phyloP scores from a whole-genome alignment of 371 early-diverging fungal genomes.

The Mucor sp. region DNA sequence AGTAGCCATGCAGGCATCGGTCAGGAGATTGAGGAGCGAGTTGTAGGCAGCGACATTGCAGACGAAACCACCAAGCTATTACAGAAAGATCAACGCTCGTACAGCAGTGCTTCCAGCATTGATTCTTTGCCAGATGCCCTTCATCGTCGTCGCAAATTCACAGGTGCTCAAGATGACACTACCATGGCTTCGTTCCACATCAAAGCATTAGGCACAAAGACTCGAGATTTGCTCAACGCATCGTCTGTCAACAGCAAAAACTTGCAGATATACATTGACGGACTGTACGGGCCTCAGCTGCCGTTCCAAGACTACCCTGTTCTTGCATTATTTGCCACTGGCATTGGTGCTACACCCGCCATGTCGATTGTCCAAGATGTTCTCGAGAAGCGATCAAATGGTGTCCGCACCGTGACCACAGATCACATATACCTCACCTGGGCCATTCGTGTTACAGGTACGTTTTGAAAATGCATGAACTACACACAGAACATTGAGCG shows the following conservation, averaged over 20 bases:
- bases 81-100: background rate
- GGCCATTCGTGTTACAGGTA: slow-evolving; percentile 40
- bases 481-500: background rate
- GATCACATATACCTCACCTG: slow-evolving; percentile 47
- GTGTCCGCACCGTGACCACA: slow-evolving; percentile 37
- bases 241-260: slow-evolving; percentile 9
- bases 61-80: background rate
- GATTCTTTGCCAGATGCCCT: slow-evolving; percentile 15
- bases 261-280: slow-evolving; percentile 39
- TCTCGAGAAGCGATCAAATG: slow-evolving; percentile 38
- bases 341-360: slow-evolving; percentile 52
- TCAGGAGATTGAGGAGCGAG: slow-evolving; percentile 18
- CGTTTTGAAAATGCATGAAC: background rate
- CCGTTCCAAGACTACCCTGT: slow-evolving; percentile 45
- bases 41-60: background rate
- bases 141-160: slow-evolving; percentile 25
- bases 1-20: background rate
- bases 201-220: slow-evolving; percentile 44
- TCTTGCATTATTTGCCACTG: slow-evolving; percentile 36
- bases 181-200: slow-evolving; percentile 41
- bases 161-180: slow-evolving; percentile 1
- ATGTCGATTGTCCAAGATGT: slow-evolving; percentile 44
- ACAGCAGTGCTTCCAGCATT: slow-evolving; percentile 10
- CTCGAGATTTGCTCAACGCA: slow-evolving; percentile 22
- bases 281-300: slow-evolving; percentile 45